Evolutionary conservation across 1,139 yeast genomes (phyloP).

Genomic region (Yamadazyma sp.): DNA sequence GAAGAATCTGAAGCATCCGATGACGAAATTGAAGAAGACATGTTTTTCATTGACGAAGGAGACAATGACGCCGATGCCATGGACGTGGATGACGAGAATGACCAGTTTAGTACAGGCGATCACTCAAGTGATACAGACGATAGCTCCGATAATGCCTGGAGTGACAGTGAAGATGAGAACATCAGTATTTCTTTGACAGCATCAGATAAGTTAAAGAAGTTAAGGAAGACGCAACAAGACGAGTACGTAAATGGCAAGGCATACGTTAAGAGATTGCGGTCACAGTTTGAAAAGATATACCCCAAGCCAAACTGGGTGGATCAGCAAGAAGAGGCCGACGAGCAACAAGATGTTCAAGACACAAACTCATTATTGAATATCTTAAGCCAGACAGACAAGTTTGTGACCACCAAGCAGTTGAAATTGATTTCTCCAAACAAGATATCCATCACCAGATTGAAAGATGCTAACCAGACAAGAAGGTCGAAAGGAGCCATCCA

Average conservation of each 20-base stretch:
- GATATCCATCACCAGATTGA: constrained; percentile 73
- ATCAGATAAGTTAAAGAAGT: constrained; percentile 65
- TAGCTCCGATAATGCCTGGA: constrained; percentile 63
- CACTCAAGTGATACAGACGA: constrained; percentile 29
- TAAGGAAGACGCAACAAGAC: constrained; percentile 66
- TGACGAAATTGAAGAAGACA: constrained; percentile 30
- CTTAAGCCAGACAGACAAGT: constrained; percentile 57
- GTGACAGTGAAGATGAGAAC: constrained; percentile 88
- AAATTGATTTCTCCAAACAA: constrained; percentile 68
- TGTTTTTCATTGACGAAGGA: constrained; percentile 66
- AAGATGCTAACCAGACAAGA: constrained; percentile 78
- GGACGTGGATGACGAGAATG: constrained; percentile 39
- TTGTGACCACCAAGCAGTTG: constrained; percentile 48
- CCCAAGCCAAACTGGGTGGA: constrained; percentile 90
- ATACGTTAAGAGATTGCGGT: constrained; percentile 70
- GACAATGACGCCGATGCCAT: constrained; percentile 31
- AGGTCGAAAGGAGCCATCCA: constrained; percentile 79
- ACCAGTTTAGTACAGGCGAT: constrained; percentile 27
- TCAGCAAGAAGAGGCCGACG: constrained; percentile 27
- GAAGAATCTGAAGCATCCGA: constrained; percentile 19
- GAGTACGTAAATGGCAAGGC: constrained; percentile 59
- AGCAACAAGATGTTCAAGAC: constrained; percentile 7
- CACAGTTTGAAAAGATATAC: constrained; percentile 83
- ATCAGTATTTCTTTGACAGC: constrained; percentile 59
- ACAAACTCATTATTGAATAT: constrained; percentile 59